Percentiles rank a stretch among this genome's conserved stretches.
phyloP scores from a whole-genome alignment of 169 alveolate genomes.

The Plasmodium malariae region DNA sequence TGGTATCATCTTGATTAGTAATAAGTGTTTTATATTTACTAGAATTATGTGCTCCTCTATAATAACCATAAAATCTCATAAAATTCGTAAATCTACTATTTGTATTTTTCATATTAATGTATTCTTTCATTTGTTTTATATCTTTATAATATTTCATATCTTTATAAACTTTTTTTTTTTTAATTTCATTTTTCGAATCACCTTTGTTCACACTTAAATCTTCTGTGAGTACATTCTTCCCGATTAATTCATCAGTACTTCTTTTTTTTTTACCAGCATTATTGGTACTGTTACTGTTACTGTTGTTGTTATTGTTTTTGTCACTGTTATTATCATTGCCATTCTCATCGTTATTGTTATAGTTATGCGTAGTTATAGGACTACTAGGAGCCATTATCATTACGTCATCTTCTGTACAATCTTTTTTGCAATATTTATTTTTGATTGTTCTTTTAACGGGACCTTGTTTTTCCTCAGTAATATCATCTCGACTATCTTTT shows the following conservation, averaged over 20 bases:
- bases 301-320: background rate
- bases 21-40: background rate
- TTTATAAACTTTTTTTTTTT: conserved; percentile 18
- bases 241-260: conserved; percentile 5
- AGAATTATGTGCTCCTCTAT: background rate
- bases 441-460: conserved; percentile 2
- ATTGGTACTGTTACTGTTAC: background rate
- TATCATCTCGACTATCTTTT: background rate
- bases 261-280: background rate
- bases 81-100: background rate
- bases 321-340: background rate
- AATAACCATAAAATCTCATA: conserved; percentile 25
- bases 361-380: background rate
- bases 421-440: conserved; percentile 1
- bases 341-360: background rate
- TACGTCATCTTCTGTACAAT: conserved; percentile 4
- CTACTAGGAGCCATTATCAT: background rate
- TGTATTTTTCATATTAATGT: conserved; percentile 8
- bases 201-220: conserved; percentile 10
- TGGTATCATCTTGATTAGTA: background rate
- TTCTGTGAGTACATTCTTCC: background rate
- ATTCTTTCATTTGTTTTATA: conserved; percentile 3
- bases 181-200: conserved; percentile 25
- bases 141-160: conserved; percentile 39
- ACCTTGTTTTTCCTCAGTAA: background rate